Base-by-base conservation (phyloP, 169 alveolate species). In the Plasmodium blacklocki region DNA sequence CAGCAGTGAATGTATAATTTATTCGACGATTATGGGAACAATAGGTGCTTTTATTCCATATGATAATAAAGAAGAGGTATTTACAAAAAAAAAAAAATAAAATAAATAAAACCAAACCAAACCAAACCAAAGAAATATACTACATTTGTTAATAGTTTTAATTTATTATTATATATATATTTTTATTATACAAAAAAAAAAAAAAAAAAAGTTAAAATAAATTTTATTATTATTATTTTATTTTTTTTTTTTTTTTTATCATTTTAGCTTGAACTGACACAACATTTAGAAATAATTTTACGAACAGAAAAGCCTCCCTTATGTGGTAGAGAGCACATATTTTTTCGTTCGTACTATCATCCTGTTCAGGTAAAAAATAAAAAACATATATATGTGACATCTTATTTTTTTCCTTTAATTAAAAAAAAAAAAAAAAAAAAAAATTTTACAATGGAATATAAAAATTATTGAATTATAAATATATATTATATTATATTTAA, bases 251-350 rank as follows among this genome's bases (percentile, higher is more conserved):
- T 14, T 39, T 29, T 21, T 45, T 54, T 56, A 39, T 76, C 56
- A 39, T 56, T 87, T 21, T 86, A 92, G 96, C 66, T 96, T 88
- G 99, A 98, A 92, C 96, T 97, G 95, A 97, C 98, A 86, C 97
- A 96, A 39, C 99, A 98, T 94, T 91, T 99, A 92, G 99, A 99
- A 94, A 98, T 99, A 99, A 95, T 98, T 78, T 88, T 98, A 94
- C 96, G 99, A 73, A 96, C 97, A n/a, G 99, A 98, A 93, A 93
- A 95, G 58, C 98, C 97, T 49, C 98, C 99, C 0, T 94, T 98
- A 8, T 96, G 98, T 29, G 97, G 97, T 7, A 88, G 98, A 49
- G 98, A 96, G 63, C 98, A 95, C 72, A 88, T 92, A 62, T 88
- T 96, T 91, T 96, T 91, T 91, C 95, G 98, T 58, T 94, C 97